Base-by-base conservation (phyloP, 176 grass and related monocot species). In the Oryza glumipatula region DNA sequence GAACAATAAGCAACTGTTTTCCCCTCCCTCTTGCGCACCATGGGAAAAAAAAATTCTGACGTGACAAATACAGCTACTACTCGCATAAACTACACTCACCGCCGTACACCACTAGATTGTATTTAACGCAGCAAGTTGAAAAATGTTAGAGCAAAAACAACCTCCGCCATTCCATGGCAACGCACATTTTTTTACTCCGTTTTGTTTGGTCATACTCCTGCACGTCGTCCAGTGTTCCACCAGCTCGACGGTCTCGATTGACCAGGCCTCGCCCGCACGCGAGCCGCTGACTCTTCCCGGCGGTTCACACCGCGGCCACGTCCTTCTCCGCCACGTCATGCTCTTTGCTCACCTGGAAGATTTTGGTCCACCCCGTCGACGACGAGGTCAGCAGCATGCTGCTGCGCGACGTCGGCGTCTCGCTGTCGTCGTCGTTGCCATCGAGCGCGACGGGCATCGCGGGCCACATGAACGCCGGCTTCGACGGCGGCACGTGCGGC, bases 401-500 rank as follows among this genome's bases (percentile, higher is more conserved):
- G 58, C 82, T 86, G 19, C 24, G 45, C 39, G 77, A 77, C 54
- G 17, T 36, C 44, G 15, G 7, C 39, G 26, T 9, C 39, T 86
- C 87, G n/a, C 33, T 9, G 32, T 86, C 85, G 39, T 90, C 90
- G 3, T 56, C 85, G 30, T 38, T 6, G 5, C 6, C 28, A 30
- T 30, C 28, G 28, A 30, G 28, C 28, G 28, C 36, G 4, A 67
- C 54, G 36, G 80, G 36, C 76, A 49, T 81, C 10, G 69, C 85
- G 26, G 89, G 96, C 93, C 93, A 95, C 83, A 98, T 61, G 74
- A 98, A 95, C 14, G 78, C 74, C 3, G 96, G 96, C 89, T 92
- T 95, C 38, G 85, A 56, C 15, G 13, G 22, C 45, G 89, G 93
- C 30, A 98, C 93, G 5, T 22, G 43, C 10, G 89, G 91, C 70